Percentiles rank a stretch among this genome's conserved stretches.
Evolutionary conservation across 345 rosid genomes (phyloP).

Genomic region (Limnanthes douglasii): DNA sequence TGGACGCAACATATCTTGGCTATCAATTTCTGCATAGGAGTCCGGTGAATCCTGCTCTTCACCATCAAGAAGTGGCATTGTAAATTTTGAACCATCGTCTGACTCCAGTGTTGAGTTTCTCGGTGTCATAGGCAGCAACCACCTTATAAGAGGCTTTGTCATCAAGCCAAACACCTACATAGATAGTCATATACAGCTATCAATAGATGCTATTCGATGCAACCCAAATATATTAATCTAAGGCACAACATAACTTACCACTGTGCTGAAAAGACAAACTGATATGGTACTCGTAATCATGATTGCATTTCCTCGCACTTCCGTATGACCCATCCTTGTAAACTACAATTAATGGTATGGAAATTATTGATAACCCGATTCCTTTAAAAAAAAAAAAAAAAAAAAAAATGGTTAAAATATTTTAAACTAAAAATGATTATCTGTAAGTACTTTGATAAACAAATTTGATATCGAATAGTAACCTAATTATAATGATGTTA

Average conservation of each 20-base stretch:
- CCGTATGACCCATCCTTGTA: constrained; percentile 58
- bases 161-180: constrained; percentile 66
- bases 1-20: constrained; percentile 14
- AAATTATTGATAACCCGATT: too few species aligned
- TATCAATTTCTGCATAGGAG: constrained; percentile 12
- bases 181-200: not conserved
- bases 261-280: constrained; percentile 63
- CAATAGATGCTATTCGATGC: not conserved
- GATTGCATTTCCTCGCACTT: constrained; percentile 45
- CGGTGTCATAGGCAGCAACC: constrained; percentile 25
- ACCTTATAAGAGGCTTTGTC: constrained; percentile 54
- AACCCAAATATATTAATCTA: not conserved
- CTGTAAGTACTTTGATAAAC: too few species aligned
- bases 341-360: constrained; percentile 32
- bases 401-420: too few species aligned
- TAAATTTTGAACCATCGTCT: constrained; percentile 12
- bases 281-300: constrained; percentile 94
- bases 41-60: constrained; percentile 22
- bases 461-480: too few species aligned
- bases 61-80: constrained; percentile 33
- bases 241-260: constrained; percentile 32
- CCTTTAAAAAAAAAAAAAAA: too few species aligned
- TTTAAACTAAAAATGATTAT: too few species aligned
- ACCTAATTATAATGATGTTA: too few species aligned
- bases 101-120: constrained; percentile 19